Percentiles rank a stretch among this genome's conserved stretches.
phyloP scores from a whole-genome alignment of 306 rosid genomes.

The Quercus variabilis region DNA sequence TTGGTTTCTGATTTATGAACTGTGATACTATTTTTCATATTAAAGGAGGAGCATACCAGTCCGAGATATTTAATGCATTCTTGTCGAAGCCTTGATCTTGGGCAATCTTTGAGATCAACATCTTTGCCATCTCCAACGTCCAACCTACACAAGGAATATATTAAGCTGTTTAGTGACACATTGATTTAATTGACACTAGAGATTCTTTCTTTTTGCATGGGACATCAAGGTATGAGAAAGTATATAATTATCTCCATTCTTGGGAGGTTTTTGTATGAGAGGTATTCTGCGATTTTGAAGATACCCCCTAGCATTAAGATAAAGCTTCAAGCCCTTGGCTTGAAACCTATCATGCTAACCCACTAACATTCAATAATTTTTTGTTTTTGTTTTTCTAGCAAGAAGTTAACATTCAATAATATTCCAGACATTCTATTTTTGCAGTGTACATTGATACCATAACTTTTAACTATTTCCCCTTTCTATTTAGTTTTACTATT shows the following conservation, averaged over 20 bases:
- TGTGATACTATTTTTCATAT: background rate
- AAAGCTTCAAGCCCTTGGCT: no score
- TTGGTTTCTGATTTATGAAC: background rate
- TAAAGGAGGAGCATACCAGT: conserved; percentile 21
- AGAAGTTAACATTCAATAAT: no score
- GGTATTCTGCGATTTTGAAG: no score
- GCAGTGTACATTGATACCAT: no score
- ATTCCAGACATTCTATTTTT: no score
- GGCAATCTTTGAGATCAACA: conserved; percentile 36
- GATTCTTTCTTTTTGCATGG: background rate
- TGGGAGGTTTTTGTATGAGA: background rate
- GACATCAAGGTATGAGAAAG: background rate
- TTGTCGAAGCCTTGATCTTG: conserved; percentile 35
- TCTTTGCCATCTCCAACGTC: conserved; percentile 47
- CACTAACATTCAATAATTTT: no score
- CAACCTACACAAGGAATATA: conserved; percentile 27
- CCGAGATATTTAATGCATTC: conserved; percentile 47
- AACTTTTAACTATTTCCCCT: no score
- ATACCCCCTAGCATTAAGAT: no score
- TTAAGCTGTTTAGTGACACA: background rate
- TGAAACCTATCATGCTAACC: no score
- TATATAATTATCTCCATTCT: background rate
- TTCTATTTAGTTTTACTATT: no score
- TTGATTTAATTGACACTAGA: background rate
- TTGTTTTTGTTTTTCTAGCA: no score